Conservation (phyloP, 2,329 filamentous ascomycete genomes). For the Cadophora sp. region DNA sequence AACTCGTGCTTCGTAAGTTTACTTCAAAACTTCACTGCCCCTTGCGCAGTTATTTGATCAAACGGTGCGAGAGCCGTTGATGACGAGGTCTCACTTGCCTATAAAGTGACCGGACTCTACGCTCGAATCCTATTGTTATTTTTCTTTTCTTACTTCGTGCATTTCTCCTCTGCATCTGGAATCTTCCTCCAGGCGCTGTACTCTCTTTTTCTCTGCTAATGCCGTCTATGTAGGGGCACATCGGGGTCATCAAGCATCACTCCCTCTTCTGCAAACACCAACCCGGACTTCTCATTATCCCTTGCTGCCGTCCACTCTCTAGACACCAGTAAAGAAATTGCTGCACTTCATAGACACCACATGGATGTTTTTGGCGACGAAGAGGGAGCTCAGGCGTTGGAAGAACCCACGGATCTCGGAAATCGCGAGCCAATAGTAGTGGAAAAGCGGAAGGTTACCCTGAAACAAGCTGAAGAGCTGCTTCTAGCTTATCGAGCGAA, state of each 20-base stretch:
- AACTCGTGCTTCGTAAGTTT: slow-evolving; percentile 31
- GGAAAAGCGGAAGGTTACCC: slow-evolving; percentile 35
- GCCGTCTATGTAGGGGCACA: slow-evolving; percentile 13
- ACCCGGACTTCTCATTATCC: slow-evolving; percentile 38
- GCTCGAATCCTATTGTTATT: background rate
- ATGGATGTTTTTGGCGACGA: slow-evolving; percentile 36
- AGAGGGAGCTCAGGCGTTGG: slow-evolving; percentile 3
- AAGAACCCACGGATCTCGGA: background rate
- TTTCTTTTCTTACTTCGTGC: background rate
- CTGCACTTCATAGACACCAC: slow-evolving; percentile 36
- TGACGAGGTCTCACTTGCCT: no score
- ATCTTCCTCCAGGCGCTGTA: background rate
- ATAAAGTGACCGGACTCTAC: no score
- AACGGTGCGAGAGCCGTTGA: no score
- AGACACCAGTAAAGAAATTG: slow-evolving; percentile 34
- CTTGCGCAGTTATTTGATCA: background rate
- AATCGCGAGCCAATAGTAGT: slow-evolving; percentile 19
- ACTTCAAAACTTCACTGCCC: background rate
- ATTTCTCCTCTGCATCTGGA: background rate
- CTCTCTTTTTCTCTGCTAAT: background rate
- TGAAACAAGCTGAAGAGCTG: slow-evolving; percentile 37
- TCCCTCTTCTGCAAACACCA: slow-evolving; percentile 6
- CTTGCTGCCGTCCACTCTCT: slow-evolving; percentile 35
- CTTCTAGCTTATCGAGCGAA: slow-evolving; percentile 32
- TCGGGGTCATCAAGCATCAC: slow-evolving; percentile 15